Base-by-base conservation (phyloP, 257 asterid species). In the Capsicum baccatum region DNA sequence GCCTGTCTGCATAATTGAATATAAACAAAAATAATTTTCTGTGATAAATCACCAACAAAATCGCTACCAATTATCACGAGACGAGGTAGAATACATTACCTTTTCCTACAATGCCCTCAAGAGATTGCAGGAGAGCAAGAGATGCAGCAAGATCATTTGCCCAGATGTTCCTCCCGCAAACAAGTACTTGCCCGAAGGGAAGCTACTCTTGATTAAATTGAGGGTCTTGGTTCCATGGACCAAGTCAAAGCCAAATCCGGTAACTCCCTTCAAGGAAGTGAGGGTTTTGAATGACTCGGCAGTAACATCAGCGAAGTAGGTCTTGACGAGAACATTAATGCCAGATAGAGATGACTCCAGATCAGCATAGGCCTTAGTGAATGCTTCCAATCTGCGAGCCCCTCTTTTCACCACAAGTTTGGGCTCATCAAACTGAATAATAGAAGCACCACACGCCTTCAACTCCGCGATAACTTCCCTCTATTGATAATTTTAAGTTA, bases 131-230 rank as follows among this genome's bases (percentile, higher is more conserved):
- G 87, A 87, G 88, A 71, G 73, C 78, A 79, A 93, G 91, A 83
- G 99, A 94, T 88, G 93, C 89, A 79, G 86, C 81, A 70, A 94
- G 93, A 87, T 96, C 96, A 88, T 96, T 96, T 79, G 99, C 99
- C 99, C 99, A 96, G 80, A 96, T 92, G 90, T 96, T 96, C 91
- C 99, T 96, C 98, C 99, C 57, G 98, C 99, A 86, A 94, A 94
- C 66, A 96, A 91, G 92, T 91, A 93, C 70, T 96, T 96, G 84
- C 97, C 98, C 10, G 98, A 83, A 59, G 99, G 99, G 80, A 96
- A 92, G 59, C 93, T 92, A 83, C 89, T 85, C 93, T 92, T 94
- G 85, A 96, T 92, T 90, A 94, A 86, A 79, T 96, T 98, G 81
- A 94, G 87, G 83, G 98, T 91, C 88, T 90, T 84, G 50, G 90